Evolutionary conservation across 495 filamentous ascomycete genomes (phyloP).

Genomic region (Penicillium soppii): DNA sequence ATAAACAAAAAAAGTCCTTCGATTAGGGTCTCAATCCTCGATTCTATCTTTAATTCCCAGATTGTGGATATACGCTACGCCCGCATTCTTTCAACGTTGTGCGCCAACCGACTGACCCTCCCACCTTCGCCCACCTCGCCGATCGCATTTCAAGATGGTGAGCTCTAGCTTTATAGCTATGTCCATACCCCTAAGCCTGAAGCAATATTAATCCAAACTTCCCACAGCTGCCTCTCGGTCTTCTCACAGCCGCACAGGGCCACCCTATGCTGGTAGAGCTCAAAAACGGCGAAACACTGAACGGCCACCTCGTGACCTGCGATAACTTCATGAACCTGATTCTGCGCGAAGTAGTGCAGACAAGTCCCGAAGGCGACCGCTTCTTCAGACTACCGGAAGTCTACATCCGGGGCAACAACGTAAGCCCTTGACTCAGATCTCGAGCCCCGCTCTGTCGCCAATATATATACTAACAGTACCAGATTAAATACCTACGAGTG

Average conservation of each 20-base stretch:
- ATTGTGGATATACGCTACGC: background rate
- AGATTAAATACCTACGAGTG: constrained; percentile 99
- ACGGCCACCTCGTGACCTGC: constrained; percentile 92
- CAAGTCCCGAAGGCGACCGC: constrained; percentile 88
- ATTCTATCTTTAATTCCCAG: background rate
- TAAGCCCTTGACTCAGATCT: constrained; percentile 40
- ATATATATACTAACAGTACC: background rate
- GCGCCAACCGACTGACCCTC: constrained; percentile 8
- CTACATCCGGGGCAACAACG: constrained; percentile 96
- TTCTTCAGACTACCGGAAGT: constrained; percentile 90
- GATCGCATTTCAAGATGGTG: constrained; percentile 28
- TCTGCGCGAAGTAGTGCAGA: constrained; percentile 96
- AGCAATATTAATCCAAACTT: constrained; percentile 1
- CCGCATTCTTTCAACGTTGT: constrained; percentile 4
- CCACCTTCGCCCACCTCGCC: constrained; percentile 18
- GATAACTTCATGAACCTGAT: constrained; percentile 99
- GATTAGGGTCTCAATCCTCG: background rate
- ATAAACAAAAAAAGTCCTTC: constrained; percentile 7
- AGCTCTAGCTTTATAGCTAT: background rate
- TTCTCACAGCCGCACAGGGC: constrained; percentile 93
- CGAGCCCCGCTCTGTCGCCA: constrained; percentile 1
- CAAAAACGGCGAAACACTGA: constrained; percentile 97
- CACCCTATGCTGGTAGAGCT: constrained; percentile 99
- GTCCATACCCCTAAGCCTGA: background rate
- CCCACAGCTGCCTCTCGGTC: constrained; percentile 79